phyloP scores from a whole-genome alignment of 768 basidiomycete species.

The Agaricus subrufescens region DNA sequence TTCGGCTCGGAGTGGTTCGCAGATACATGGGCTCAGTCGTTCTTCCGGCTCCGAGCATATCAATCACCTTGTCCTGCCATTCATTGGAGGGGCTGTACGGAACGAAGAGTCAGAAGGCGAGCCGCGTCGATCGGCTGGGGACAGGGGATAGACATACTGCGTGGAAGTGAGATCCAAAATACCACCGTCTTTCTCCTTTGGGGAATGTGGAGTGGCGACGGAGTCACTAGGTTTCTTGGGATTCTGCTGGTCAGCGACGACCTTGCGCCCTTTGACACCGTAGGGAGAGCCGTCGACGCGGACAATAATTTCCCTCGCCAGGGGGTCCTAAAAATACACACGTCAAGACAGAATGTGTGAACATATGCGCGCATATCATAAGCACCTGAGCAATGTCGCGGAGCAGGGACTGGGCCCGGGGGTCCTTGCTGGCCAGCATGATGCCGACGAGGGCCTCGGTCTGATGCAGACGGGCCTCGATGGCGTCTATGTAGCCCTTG shows the following conservation, averaged over 20 bases:
- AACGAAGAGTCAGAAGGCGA: background rate
- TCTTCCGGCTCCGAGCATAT: conserved; percentile 30
- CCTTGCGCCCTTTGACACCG: conserved; percentile 66
- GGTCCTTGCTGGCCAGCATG: conserved; percentile 50
- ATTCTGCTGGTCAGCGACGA: conserved; percentile 24
- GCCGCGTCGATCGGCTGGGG: background rate
- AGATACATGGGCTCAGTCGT: conserved; percentile 8
- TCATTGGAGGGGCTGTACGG: conserved; percentile 65
- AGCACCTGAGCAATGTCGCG: conserved; percentile 48
- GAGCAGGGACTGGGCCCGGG: conserved; percentile 39
- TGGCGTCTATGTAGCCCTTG: conserved; percentile 94
- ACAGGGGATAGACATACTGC: conserved; percentile 44
- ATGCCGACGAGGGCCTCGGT: conserved; percentile 88
- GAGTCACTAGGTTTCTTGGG: conserved; percentile 14
- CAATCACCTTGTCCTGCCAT: conserved; percentile 71
- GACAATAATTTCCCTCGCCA: conserved; percentile 75
- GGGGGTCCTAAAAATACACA: conserved; percentile 50
- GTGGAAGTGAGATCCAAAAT: conserved; percentile 46
- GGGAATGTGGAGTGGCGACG: conserved; percentile 20
- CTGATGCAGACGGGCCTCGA: conserved; percentile 87
- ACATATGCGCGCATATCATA: conserved; percentile 9
- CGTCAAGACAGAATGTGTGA: conserved; percentile 7
- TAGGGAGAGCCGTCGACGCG: conserved; percentile 82
- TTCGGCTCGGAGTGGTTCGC: background rate
- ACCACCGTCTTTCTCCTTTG: conserved; percentile 14